A percentile compares a stretch with the other conserved stretches of the same genome.
Conservation (phyloP, 148 eudicot genomes). For the Heliosperma pusillum region DNA sequence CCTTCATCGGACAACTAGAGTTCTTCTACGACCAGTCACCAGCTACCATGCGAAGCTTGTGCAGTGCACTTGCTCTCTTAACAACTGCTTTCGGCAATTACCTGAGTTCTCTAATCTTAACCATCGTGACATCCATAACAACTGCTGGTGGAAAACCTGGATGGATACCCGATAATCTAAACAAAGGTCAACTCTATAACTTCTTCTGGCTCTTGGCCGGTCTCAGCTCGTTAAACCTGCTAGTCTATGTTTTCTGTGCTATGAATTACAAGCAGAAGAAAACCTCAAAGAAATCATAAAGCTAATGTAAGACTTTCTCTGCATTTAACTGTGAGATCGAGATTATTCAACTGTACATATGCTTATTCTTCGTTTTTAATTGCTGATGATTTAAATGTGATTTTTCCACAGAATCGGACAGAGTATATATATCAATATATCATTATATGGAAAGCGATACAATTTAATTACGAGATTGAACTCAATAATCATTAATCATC, state of each 20-base stretch:
- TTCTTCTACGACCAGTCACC: constrained; percentile 86
- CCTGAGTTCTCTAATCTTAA: constrained; percentile 57
- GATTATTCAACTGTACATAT: neutral
- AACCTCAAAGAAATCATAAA: constrained; percentile 8
- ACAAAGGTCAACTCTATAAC: constrained; percentile 57
- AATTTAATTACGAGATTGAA: no score
- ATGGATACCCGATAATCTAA: constrained; percentile 75
- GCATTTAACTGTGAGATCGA: no score
- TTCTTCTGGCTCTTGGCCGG: constrained; percentile 63
- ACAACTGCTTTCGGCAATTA: constrained; percentile 56
- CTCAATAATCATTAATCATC: no score
- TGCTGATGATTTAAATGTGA: no score
- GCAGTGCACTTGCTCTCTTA: constrained; percentile 64
- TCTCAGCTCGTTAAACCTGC: constrained; percentile 57
- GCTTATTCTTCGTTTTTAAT: neutral
- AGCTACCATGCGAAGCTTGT: constrained; percentile 67
- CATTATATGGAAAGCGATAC: no score
- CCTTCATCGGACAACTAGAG: constrained; percentile 63
- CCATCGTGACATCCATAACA: constrained; percentile 51
- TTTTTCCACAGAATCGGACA: no score
- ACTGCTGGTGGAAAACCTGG: constrained; percentile 51
- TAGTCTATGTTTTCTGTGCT: constrained; percentile 47
- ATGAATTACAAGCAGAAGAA: constrained; percentile 58
- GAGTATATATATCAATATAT: no score
- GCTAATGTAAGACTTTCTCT: neutral